Evolutionary conservation across 2,329 filamentous ascomycete genomes (phyloP), one percentile per base, ranked within the genome.

Genomic region (Colletotrichum phormii): DNA sequence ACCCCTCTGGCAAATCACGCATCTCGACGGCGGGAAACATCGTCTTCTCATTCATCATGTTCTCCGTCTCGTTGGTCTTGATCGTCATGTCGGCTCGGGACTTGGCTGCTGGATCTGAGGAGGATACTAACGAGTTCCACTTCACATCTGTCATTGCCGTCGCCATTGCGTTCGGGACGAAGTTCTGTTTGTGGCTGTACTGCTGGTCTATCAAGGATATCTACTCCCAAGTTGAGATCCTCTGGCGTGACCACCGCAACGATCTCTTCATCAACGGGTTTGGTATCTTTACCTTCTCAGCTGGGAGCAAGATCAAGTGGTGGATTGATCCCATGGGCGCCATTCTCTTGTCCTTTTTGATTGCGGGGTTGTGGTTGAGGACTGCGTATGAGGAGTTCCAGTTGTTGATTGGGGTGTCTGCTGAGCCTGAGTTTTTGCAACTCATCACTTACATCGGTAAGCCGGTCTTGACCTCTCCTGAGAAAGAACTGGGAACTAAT

Each of bases 201-300:
- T 98, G 97, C 84, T 98, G 93, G 91, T 91, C 94, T 5, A 84
- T 98, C 78, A 92, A 96, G 76, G 92, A 98, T 84, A 94, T 94
- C 78, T 98, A 98, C 86, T 95, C 91, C 73, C 95, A 98, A 82
- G 91, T 98, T 75, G 90, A 93, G 70, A 98, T 98, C 80, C 86
- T 98, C 15, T 98, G 95, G 95, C 94, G 97, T 82, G 96, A 98
- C 79, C 97, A 99, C 84, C 92, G 97, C 74, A 99, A 99, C 80
- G 97, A 99, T 80, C 87, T 99, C n/a, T 88, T 98, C 78, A 95
- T 99, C 88, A 99, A 98, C 81, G 95, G 95, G 66, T 95, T 97
- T 77, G 95, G 93, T 89, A 91, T 98, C 75, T 83, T 98, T 67
- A 98, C 95, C 1, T 96, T 94, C 3, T 92, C 98, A n/a, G 94